Base-by-base conservation (phyloP, 331 rosid genomes). In the Spiraea crenata region DNA sequence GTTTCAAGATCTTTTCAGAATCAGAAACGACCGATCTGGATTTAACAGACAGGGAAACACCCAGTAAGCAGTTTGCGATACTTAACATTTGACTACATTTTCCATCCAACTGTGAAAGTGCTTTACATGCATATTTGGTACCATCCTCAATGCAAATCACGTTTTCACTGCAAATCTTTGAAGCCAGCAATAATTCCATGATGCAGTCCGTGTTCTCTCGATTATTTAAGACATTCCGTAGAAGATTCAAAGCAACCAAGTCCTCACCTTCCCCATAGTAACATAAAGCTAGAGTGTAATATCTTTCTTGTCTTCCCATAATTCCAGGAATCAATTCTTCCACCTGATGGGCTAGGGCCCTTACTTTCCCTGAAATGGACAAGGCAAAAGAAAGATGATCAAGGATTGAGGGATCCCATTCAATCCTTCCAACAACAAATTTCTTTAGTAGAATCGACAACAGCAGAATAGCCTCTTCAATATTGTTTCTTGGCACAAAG, bases 401-500 rank as follows among this genome's bases (percentile, higher is more conserved):
- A 40, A 90, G 50, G 73, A 90, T 70, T 44, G 96, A 88, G 25
- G 96, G 89, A 74, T 93, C 98, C 93, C 98, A 89, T 38, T 6
- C 75, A 56, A 87, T 79, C 81, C 66, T 76, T 84, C 88, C 88
- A 14, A 65, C 71, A 81, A 71, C 20, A 19, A 72, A 79, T 48
- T 89, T 82, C 71, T 86, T 83, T 19, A 90, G 64, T 31, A 93
- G 86, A 84, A 87, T 71, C 82, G 87, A 67, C 48, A 93, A 83
- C 75, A 93, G 81, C 78, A 93, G 93, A 74, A 87, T 67, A 67
- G 97, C 97, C 79, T 93, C 98, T 84, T 93, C 98, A 70, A 85
- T 37, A 48, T 93, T 93, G 85, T 87, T 93, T 83, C 85, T 84
- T 0, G 98, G 97, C 74, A 90, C 92, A 72, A 88, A 93, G 37